Base-by-base conservation (phyloP, 441 rosid genomes). In the Omphalea diandra region DNA sequence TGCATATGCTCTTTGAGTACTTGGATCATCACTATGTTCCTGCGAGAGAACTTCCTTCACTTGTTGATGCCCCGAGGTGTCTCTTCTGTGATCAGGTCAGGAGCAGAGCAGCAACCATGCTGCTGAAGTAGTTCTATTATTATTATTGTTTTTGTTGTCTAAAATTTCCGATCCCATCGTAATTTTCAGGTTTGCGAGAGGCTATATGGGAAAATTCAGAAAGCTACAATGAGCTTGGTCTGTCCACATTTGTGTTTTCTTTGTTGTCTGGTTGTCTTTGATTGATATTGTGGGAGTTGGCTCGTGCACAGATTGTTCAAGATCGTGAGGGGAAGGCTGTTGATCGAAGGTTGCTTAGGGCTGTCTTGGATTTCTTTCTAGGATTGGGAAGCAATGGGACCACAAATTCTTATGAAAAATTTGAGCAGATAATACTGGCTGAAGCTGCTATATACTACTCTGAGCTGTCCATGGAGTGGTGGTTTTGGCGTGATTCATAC, bases 381-480 rank as follows among this genome's bases (percentile, higher is more conserved):
- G 63, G 3, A 11, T 8, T 32, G 27, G 66, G 12, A 36, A 26
- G 15, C 0, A 15, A 43, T 18, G 63, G 63, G 29, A 38, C 53
- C 12, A 22, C 26, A 32, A 14, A 71, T 35, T 71, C 44, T 64
- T 63, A 71, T 71, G 75, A 32, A n/a, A 63, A 63, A 24, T 0
- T 63, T 15, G 75, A 71, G 63, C 69, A 53, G 46, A 14, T 38
- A 38, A 31, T 71, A 56, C 75, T 71, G 2, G 69, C 75, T 29
- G 75, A 71, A 71, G 63, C 63, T 71, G 54, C 69, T 43, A 46
- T 36, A 3, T 41, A 41, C 68, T 71, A 71, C 64, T 54, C 69
- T 71, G 46, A 71, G 40, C 35, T 71, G 44, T 71, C 63, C 18
- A 20, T 63, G 63, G 35, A 63, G 12, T 54, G 63, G 58, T 69